Evolutionary conservation across 495 filamentous ascomycete species (phyloP), one percentile per base, ranked within the genome.

Genomic region (Penicillium steckii): DNA sequence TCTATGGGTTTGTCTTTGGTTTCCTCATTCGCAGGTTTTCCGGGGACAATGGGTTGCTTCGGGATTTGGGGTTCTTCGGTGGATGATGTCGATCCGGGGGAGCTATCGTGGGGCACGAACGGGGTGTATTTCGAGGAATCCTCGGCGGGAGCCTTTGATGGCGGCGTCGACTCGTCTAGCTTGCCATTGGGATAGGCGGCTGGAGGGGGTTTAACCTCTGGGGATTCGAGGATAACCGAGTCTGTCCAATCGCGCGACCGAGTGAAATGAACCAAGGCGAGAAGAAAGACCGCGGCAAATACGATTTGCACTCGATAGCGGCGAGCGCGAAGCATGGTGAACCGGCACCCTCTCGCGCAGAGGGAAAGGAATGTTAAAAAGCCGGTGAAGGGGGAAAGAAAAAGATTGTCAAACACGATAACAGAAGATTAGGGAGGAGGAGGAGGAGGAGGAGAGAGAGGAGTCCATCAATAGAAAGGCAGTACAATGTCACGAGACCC

Each of bases 271-370:
- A 89, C 80, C 18, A 93, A 67, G 13, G 84, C 70, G 37, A 91
- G 69, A 24, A 86, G 68, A 44, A 85, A 68, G 42, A 89, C 66
- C 44, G 83, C 77, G 41, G 89, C 84, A 62, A 89, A 86, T 57
- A 88, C 69, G 42, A 91, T 63, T 53, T 89, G 86, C 42, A 86
- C 75, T 47, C 90, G 85, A 61, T 90, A 93, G 69, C 89, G 80
- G 45, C 90, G 85, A 56, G 88, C 68, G 32, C 89, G 86, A 50
- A 89, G 72, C 90, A 94, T 92, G 43, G 57, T 71, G 65, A 57
- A 42, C 52, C 40, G 46, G 53, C 51, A 38, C 49, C 38, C 50
- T 37, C 38, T 40, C 10, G 48, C 46, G 18, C 18, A 6, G 37
- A 25, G 37, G 23, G 30, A 25, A n/a, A 18, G 15, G 30, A 45